Base-by-base conservation (phyloP, 352 stramenopile species). In the Thraustotheca clavata region DNA sequence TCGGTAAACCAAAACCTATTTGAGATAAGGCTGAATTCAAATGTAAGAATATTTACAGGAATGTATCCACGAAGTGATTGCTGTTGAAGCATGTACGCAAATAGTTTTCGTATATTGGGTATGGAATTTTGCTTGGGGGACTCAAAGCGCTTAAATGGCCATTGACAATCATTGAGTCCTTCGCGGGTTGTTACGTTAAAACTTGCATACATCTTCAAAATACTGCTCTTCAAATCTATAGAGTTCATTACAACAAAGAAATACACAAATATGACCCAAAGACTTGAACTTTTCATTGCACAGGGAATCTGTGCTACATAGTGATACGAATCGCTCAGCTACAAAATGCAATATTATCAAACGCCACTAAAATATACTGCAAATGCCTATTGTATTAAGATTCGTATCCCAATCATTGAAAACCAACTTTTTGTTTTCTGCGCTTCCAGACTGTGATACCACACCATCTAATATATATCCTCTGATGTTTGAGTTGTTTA, bases 401-500 rank as follows among this genome's bases (percentile, higher is more conserved):
- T 80, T 63, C 2, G 38, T 14, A 49, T 86, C 72, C 72, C 71
- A 79, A 24, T 61, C 34, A 24, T 36, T 52, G 7, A 52, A 52
- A 2, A 52, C 43, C 43, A 52, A 14, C 34, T 52, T 52, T 18
- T 3, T 1, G n/a, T 52, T 52, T 9, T 24, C 34, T 14, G 31
- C 1, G 43, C 43, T 52, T 16, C 77, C 77, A 2, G 75, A 82
- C 20, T 62, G 33, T 26, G 43, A 65, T 1, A 57, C 57, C 6
- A 75, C 57, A 24, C 80, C 80, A 61, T 89, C 80, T 22, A 89
- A 66, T 0, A 76, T 69, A 40, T 84, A 88, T 0, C 77, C 77
- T 18, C 61, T 68, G 50, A 86, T 71, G 16, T 71, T 65, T 1
- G 72, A 59, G 2, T 68, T 68, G 4, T 68, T 32, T 14, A 86